Evolutionary conservation across 176 grass and related monocot genomes (phyloP), one percentile per base, ranked within the genome.

Genomic region (Thinopyrum elongatum): DNA sequence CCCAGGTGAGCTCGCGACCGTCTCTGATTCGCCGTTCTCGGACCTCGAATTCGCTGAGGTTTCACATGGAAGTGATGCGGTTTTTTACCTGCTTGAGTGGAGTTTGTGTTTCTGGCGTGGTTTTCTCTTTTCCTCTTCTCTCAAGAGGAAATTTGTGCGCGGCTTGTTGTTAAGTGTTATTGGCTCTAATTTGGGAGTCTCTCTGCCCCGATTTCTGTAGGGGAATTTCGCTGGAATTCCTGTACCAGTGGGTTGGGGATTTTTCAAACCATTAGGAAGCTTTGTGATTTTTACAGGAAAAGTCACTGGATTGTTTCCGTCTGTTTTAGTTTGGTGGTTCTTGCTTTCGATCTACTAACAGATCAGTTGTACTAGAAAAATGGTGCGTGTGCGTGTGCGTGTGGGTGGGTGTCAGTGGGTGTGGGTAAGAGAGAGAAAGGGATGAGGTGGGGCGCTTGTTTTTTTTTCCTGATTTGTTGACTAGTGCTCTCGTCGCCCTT

Each of bases 1-100:
- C 86, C 94, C 94, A 88, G 94, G 94, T 93, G 78, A 90, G 94
- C 46, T 85, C 46, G 10, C 69, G 38, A 31, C 3, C 35, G 47
- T 55, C 17, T 22, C 68, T 2, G 81, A 80, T 90, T 79, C 26
- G 7, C 58, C 3, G 2, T 35, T 8, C 74, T 23, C 4, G 0
- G 8, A 36, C 11, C 46, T 79, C 44, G 28, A 87, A 80, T 76
- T 80, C 67, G 47, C 17, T 9, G 13, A 27, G 25, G 49, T 63
- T 83, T 53, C 42, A 7, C 1, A 55, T 15, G n/a, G 35, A 26
- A 80, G 62, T 41, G 74, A 55, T 57, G 75, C 28, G n/a, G 29
- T 53, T 59, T 74, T 66, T 7, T 19, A 44, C 12, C 10, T 39
- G 68, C 36, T 72, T 1, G 5, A 42, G n/a, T 19, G 16, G 53